These are phyloP conservation scores for Nakazawaea holstii DNA, from an alignment of 805 yeast species.

Conservation along the genomic window DNA sequence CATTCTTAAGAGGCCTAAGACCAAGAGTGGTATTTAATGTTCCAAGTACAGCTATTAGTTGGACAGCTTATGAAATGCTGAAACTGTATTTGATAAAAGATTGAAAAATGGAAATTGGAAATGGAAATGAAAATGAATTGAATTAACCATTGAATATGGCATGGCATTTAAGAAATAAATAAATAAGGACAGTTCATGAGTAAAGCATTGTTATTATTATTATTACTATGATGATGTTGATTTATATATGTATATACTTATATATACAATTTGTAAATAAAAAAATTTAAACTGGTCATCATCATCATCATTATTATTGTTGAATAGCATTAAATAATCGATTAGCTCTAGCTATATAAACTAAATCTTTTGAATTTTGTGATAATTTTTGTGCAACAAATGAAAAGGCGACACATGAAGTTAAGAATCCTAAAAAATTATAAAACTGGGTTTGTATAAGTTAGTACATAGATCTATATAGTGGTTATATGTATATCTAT, in stretches of 20 bases:
- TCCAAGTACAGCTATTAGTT: conserved; percentile 93
- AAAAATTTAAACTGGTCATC: not conserved
- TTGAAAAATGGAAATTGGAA: not conserved
- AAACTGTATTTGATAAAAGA: conserved; percentile 52
- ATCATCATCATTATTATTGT: too few relatives aligned
- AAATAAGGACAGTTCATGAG: not conserved
- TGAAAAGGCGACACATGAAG: conserved; percentile 76
- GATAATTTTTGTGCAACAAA: conserved; percentile 61
- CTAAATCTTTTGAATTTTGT: conserved; percentile 10
- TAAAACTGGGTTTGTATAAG: conserved; percentile 37
- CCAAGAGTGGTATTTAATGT: conserved; percentile 91
- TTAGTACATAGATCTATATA: not conserved
- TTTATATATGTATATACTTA: not conserved
- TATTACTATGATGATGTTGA: not conserved
- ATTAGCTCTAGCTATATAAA: conserved; percentile 8
- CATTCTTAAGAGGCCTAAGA: conserved; percentile 79
- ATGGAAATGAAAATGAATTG: too few relatives aligned
- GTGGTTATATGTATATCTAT: not conserved
- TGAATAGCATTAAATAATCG: conserved; percentile 8
- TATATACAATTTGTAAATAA: not conserved
- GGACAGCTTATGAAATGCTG: conserved; percentile 98
- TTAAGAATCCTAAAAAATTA: conserved; percentile 73
- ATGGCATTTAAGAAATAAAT: not conserved
- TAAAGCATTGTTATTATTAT: too few relatives aligned
- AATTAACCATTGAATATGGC: too few relatives aligned